Evolutionary conservation across 495 filamentous ascomycete genomes (phyloP), one percentile per base, ranked within the genome.

Genomic region (Parmelia sp.): DNA sequence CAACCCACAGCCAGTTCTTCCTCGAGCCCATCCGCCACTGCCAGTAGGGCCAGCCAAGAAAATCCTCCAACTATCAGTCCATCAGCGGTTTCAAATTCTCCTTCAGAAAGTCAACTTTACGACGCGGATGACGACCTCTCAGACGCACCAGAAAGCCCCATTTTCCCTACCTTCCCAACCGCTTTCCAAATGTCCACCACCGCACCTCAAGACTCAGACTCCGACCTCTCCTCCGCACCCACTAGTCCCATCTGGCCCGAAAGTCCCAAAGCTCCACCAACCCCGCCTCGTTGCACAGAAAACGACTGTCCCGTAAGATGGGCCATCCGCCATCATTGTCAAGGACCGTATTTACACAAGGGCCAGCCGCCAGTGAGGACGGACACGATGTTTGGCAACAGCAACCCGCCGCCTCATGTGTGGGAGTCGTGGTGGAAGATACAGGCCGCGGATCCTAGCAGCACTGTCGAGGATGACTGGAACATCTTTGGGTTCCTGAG

Each of bases 331-430:
- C 27, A 25, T 31, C 56, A 58, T 40, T 1, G 27, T 25, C 56
- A 39, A 27, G 56, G 56, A 14, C 33, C 35, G 23, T 58, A 58
- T 14, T 21, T 37, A 17, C 56, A 58, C 33, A 39, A 23, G 0
- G 56, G 37, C 31, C 6, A 58, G 56, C 33, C 1, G 23, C 56
- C 37, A 5, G 0, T 4, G 56, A 58, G 0, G 7, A 25, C 2
- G 1, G n/a, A 39, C 4, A 27, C 56, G 4, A 37, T 36, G 0
- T 58, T 58, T 25, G 4, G 37, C 3, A 9, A 12, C 17, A 58
- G 56, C 56, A 58, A 58, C 17, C 56, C 56, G 33, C 56, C 56
- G 21, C 56, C 56, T 2, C 33, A 37, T 27, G 56, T 58, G 21
- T 58, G 56, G 56, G 21, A n/a, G 33, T 36, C 56, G 11, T 58